phyloP scores from a whole-genome alignment of 2,329 filamentous ascomycete genomes.

The Sarocladium brachiariae region DNA sequence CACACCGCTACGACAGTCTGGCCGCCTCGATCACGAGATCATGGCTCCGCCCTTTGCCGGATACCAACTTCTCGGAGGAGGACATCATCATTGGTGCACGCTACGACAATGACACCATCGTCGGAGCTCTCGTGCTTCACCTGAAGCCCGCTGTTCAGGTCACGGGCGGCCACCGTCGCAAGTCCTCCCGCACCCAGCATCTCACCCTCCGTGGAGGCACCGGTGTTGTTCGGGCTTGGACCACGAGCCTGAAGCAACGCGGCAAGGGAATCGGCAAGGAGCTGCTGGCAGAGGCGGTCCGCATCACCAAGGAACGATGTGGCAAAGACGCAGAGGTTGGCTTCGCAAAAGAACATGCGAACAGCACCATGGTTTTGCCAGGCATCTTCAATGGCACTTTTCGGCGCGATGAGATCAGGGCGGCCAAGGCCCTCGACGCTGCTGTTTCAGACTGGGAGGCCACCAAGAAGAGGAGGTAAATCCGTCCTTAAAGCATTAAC shows the following conservation, averaged over 20 bases:
- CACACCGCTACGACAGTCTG: conserved; percentile 53
- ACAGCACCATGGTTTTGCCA: conserved; percentile 58
- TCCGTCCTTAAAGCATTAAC: too few species aligned
- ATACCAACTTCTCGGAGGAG: not conserved
- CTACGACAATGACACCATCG: conserved; percentile 55
- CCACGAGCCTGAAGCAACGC: conserved; percentile 62
- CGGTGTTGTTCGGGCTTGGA: conserved; percentile 77
- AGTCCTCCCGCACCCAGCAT: conserved; percentile 30
- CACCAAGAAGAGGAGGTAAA: conserved; percentile 39
- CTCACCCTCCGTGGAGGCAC: conserved; percentile 47
- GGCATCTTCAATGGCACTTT: conserved; percentile 56
- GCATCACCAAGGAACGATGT: conserved; percentile 58
- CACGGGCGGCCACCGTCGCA: conserved; percentile 20
- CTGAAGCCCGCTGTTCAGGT: conserved; percentile 39
- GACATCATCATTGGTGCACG: conserved; percentile 60
- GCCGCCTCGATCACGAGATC: conserved; percentile 56
- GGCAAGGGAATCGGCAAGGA: conserved; percentile 64
- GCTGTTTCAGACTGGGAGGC: conserved; percentile 44
- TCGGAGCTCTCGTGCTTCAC: conserved; percentile 64
- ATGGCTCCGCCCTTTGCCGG: conserved; percentile 41
- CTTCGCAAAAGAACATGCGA: conserved; percentile 73
- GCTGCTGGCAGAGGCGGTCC: conserved; percentile 66
- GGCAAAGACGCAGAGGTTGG: conserved; percentile 61
- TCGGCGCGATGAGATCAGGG: conserved; percentile 50
- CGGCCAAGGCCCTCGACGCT: conserved; percentile 44